Evolutionary conservation across 2,329 filamentous ascomycete genomes (phyloP).

Genomic region (Hymenoscyphus salicellus): DNA sequence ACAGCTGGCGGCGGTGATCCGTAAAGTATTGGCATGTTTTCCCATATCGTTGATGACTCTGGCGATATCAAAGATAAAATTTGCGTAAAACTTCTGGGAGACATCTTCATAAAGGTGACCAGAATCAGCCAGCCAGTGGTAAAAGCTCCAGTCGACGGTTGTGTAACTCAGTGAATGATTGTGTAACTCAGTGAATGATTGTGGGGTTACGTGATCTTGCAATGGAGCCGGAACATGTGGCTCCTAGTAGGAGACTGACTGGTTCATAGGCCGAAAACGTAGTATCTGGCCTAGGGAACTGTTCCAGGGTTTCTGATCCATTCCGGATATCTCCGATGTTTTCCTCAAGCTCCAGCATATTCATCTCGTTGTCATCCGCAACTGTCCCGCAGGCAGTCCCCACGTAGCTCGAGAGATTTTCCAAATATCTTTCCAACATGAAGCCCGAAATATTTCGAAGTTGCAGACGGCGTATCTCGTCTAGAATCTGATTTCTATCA

Average conservation of each 20-base stretch:
- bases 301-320: neutral
- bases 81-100: neutral
- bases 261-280: neutral
- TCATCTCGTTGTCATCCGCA: neutral
- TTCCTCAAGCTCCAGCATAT: neutral
- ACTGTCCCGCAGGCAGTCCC: slow-evolving; percentile 9
- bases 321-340: neutral
- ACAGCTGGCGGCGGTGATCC: neutral
- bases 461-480: slow-evolving; percentile 14
- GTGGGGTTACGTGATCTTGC: neutral
- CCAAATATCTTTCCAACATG: slow-evolving; percentile 13
- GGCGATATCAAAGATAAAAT: neutral
- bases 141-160: neutral
- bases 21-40: neutral
- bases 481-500: slow-evolving; percentile 13
- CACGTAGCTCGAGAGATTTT: slow-evolving; percentile 12
- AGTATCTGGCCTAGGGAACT: neutral
- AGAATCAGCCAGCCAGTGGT: neutral
- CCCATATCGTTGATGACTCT: neutral
- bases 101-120: too few species aligned
- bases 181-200: neutral
- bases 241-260: too few species aligned
- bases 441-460: slow-evolving; percentile 4
- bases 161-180: neutral
- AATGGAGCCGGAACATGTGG: neutral